Percentiles rank a stretch among this genome's conserved stretches.
These are phyloP conservation scores for Pythium chondricola DNA, from an alignment of 352 stramenopile species.

Conservation along the genomic window DNA sequence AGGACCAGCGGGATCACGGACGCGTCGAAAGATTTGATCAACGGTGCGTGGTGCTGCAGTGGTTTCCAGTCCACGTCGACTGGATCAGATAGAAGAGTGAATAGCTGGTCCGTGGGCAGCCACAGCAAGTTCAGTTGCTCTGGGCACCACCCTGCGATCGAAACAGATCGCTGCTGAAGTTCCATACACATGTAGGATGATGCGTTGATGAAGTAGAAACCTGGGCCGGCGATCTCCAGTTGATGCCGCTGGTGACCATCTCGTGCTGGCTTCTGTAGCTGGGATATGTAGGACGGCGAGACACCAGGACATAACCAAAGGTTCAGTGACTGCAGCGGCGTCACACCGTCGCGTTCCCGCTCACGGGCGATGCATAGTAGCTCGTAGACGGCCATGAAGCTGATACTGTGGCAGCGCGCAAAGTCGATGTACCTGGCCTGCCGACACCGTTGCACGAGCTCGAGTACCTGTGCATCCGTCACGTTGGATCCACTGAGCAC, in stretches of 20 bases:
- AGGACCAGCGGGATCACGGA: slow-evolving; percentile 2
- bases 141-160: not conserved
- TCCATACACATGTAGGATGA: not conserved
- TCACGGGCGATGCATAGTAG: slow-evolving; percentile 18
- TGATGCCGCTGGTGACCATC: too few species aligned
- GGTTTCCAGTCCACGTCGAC: not conserved
- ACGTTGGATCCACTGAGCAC: slow-evolving; percentile 14
- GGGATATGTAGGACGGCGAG: slow-evolving; percentile 18
- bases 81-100: not conserved
- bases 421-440: slow-evolving; percentile 12
- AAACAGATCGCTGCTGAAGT: not conserved
- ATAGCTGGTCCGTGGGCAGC: not conserved
- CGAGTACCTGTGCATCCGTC: slow-evolving; percentile 21
- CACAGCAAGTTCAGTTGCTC: not conserved
- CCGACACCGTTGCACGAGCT: slow-evolving; percentile 14
- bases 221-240: slow-evolving; percentile 17
- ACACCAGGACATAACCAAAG: slow-evolving; percentile 30
- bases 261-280: slow-evolving; percentile 10
- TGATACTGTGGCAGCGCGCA: slow-evolving; percentile 18
- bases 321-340: slow-evolving; percentile 11
- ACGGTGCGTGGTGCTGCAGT: not conserved
- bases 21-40: not conserved
- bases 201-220: slow-evolving; percentile 17
- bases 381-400: slow-evolving; percentile 32
- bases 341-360: not conserved